A percentile compares a stretch with the other conserved stretches of the same genome.
Conservation (phyloP, 805 yeast species). For the Saturnispora galanensis region DNA sequence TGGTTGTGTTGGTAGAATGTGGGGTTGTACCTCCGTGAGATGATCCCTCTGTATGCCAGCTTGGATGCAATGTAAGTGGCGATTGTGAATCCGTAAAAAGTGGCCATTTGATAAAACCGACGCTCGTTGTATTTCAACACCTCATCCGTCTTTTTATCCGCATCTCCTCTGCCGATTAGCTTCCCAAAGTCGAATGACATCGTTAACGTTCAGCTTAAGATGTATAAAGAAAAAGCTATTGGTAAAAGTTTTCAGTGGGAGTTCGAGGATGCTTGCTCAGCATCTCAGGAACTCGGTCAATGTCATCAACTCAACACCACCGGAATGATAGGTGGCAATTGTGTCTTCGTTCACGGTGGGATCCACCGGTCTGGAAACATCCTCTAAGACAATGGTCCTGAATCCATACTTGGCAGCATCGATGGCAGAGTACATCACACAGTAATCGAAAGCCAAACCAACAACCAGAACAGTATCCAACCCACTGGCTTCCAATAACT, state of each 20-base stretch:
- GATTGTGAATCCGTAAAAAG: slow-evolving; percentile 64
- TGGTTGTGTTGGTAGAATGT: slow-evolving; percentile 76
- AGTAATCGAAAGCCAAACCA: slow-evolving; percentile 81
- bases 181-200: slow-evolving; percentile 24
- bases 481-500: slow-evolving; percentile 32
- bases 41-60: slow-evolving; percentile 65
- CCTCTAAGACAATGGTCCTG: slow-evolving; percentile 48
- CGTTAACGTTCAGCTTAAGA: too few relatives aligned
- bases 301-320: neutral
- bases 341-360: slow-evolving; percentile 27
- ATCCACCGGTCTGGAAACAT: slow-evolving; percentile 47
- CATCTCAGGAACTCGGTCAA: slow-evolving; percentile 5
- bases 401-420: slow-evolving; percentile 59
- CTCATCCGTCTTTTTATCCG: slow-evolving; percentile 21
- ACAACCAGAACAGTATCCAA: slow-evolving; percentile 60
- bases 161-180: slow-evolving; percentile 21
- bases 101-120: slow-evolving; percentile 60
- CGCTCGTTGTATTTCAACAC: slow-evolving; percentile 47
- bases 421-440: slow-evolving; percentile 70
- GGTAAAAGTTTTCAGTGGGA: neutral
- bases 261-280: slow-evolving; percentile 1
- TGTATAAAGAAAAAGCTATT: too few relatives aligned
- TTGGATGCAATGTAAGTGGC: slow-evolving; percentile 64
- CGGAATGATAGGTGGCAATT: slow-evolving; percentile 25
- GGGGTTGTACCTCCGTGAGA: slow-evolving; percentile 65